Evolutionary conservation across 2,329 filamentous ascomycete genomes (phyloP), one percentile per base, ranked within the genome.

Genomic region (Xylariales sp.): DNA sequence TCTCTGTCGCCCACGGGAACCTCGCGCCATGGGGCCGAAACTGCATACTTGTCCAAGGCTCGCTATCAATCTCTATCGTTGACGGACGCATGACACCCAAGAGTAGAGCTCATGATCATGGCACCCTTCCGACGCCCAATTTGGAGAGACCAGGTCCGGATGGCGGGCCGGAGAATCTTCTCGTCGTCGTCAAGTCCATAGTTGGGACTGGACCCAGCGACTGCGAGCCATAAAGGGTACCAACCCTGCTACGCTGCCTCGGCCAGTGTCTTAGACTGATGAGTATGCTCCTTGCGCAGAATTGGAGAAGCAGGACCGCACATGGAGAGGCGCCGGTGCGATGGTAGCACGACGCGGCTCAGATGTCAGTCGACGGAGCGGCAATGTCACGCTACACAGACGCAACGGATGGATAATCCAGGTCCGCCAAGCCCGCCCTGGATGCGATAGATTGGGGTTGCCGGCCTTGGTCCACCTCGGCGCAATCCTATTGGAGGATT

Each of bases 401-500:
- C 16, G 31, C 11, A 38, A 15, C 28, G 36, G 40, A 41, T 39
- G 41, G 41, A 46, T 33, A 43, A 43, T 43, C 40, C n/a, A n/a
- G n/a, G n/a, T n/a, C n/a, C n/a, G n/a, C 36, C 25, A n/a, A 16
- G 38, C 24, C 36, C 38, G 38, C 31, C 36, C 31, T 33, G 38
- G 38, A 11, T 18, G n/a, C 14, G 29, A 40, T 41, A 41, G 40
- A 49, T 40, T 39, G 32, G 40, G 38, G 40, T 41, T 28, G 8
- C 44, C 48, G 22, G 40, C 45, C 40, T 42, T 32, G 48, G 35
- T 10, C 8, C 4, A 29, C n/a, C 20, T 25, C 31, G 36, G 24
- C 29, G 39, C 15, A 14, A 28, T 42, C 27, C 46, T 34, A 50
- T 50, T 54, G 50, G 49, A 52, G 52, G 51, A 45, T 43, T 51